A percentile compares a stretch with the other conserved stretches of the same genome.
These are phyloP conservation scores for Yamadazyma kitorensis DNA, from an alignment of 805 yeast genomes.

Conservation along the genomic window DNA sequence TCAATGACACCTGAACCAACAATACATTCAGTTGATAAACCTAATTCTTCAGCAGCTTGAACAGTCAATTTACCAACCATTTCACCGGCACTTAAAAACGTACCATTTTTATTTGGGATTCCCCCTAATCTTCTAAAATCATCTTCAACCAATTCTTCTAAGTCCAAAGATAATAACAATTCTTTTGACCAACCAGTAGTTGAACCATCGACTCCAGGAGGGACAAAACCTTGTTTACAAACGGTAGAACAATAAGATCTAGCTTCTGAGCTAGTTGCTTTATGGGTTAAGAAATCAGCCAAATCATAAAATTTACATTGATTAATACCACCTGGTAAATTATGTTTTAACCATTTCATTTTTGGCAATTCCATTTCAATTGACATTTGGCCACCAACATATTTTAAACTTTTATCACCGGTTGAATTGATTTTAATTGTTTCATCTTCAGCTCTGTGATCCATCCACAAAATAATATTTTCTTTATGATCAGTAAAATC, in stretches of 20 bases:
- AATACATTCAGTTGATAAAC: conserved; percentile 71
- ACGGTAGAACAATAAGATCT: conserved; percentile 88
- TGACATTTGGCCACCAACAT: conserved; percentile 97
- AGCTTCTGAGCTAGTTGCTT: conserved; percentile 84
- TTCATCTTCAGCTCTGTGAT: conserved; percentile 86
- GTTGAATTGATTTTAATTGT: conserved; percentile 80
- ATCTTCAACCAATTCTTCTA: conserved; percentile 75
- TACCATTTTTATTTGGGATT: conserved; percentile 66
- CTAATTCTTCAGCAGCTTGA: conserved; percentile 75
- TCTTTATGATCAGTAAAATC: conserved; percentile 70
- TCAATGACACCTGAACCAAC: conserved; percentile 97
- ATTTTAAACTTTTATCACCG: conserved; percentile 73
- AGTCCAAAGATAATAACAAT: conserved; percentile 63
- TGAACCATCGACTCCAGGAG: conserved; percentile 87
- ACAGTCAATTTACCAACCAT: conserved; percentile 70
- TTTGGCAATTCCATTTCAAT: conserved; percentile 98
- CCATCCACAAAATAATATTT: conserved; percentile 96
- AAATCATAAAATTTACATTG: conserved; percentile 85
- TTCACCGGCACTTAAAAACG: conserved; percentile 84
- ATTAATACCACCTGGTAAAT: conserved; percentile 60
- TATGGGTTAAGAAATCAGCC: conserved; percentile 87
- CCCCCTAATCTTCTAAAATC: conserved; percentile 84
- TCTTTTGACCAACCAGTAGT: conserved; percentile 86
- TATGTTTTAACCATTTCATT: conserved; percentile 90
- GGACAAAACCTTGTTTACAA: conserved; percentile 94